These are phyloP conservation scores for Gossypium sturtianum DNA, from an alignment of 345 rosid genomes.

Conservation along the genomic window DNA sequence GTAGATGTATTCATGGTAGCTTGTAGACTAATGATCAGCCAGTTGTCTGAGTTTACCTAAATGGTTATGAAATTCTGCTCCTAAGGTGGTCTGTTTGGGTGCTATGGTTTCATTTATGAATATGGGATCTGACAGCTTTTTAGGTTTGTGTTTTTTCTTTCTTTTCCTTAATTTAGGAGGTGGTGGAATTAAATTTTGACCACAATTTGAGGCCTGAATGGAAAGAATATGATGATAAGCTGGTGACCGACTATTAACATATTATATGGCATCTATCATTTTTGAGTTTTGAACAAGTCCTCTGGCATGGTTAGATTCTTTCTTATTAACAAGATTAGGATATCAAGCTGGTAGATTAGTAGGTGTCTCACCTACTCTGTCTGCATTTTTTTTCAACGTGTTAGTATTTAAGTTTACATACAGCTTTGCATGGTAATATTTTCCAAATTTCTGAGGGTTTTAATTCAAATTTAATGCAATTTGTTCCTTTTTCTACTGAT, in stretches of 20 bases:
- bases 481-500: background rate
- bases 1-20: background rate
- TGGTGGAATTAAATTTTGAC: background rate
- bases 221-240: background rate
- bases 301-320: background rate
- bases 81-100: slow-evolving; percentile 2
- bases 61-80: background rate
- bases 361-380: background rate
- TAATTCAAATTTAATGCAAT: background rate
- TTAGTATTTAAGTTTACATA: background rate
- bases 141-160: background rate
- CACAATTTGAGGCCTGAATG: background rate
- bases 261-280: background rate
- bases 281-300: background rate
- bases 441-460: background rate
- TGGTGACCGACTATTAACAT: background rate
- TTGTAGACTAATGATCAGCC: background rate
- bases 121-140: background rate
- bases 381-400: background rate
- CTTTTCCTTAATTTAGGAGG: background rate
- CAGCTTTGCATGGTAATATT: background rate
- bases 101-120: background rate
- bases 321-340: background rate
- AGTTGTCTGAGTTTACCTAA: background rate
- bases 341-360: background rate